Conservation (phyloP, 2,329 filamentous ascomycete genomes). For the Colletotrichum godetiae region DNA sequence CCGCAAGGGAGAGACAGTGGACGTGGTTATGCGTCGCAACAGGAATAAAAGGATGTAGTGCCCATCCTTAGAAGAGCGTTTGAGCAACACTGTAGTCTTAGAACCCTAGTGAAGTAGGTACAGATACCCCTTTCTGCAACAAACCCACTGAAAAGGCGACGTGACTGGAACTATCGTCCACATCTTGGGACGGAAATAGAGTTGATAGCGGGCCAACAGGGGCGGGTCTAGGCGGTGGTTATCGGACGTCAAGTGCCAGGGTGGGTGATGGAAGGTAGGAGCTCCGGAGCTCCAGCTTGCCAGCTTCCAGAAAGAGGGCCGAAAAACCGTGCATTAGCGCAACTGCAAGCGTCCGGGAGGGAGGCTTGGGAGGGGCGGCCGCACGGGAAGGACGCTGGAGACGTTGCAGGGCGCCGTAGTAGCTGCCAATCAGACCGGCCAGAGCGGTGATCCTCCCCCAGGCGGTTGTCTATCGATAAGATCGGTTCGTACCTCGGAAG, state of each 20-base stretch:
- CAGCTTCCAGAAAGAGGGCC: slow-evolving; percentile 33
- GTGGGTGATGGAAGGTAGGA: background rate
- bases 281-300: background rate
- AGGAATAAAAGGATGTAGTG: too few species aligned
- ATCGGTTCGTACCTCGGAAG: slow-evolving; percentile 9
- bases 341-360: slow-evolving; percentile 25
- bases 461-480: slow-evolving; percentile 28
- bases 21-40: background rate
- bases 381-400: background rate
- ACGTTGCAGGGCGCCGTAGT: background rate
- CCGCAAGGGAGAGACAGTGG: background rate
- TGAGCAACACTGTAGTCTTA: too few species aligned
- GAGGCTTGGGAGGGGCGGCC: slow-evolving; percentile 16
- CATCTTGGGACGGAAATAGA: slow-evolving; percentile 43
- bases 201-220: slow-evolving; percentile 16
- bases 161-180: slow-evolving; percentile 42
- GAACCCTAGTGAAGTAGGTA: too few species aligned
- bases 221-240: slow-evolving; percentile 1
- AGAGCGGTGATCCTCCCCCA: background rate
- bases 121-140: background rate
- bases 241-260: background rate
- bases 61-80: too few species aligned
- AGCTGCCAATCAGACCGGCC: slow-evolving; percentile 19
- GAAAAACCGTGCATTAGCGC: slow-evolving; percentile 34
- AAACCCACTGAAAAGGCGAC: background rate